Base-by-base conservation (phyloP, 2,329 filamentous ascomycete species). In the Arthrobotrys megalospora region DNA sequence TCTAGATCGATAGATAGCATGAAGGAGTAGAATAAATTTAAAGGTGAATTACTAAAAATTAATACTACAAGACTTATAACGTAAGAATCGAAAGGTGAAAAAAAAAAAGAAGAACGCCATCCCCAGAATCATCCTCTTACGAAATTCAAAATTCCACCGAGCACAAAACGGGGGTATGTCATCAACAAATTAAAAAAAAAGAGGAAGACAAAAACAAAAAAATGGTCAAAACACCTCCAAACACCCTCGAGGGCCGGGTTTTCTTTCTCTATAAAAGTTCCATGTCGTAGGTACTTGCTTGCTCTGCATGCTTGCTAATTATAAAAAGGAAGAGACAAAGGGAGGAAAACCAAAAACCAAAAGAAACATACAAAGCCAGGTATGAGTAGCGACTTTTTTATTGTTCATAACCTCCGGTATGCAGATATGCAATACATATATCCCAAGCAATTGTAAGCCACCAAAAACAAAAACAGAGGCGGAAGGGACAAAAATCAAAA, bases 261-360 rank as follows among this genome's bases (percentile, higher is more conserved):
- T 32, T 62, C 58, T 64, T 60, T 72, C 38, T 72, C 50, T 72
- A 63, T 48, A 71, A 52, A 43, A 53, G 21, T 32, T 58, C 34
- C 52, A 58, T 58, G 16, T 41, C 52, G 10, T 41, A 21, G 32
- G 32, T 21, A n/a, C 7, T 58, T 19, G 32, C 14, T 7, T 32
- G 21, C 28, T 45, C 19, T 63, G 58, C 34, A 32, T 28, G 38
- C 47, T 52, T 52, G 28, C 28, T 38, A 52, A 53, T 19, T 41
- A 43, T 11, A 50, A 50, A 50, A 24, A 50, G 19, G n/a, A n/a
- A n/a, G n/a, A n/a, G n/a, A n/a, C n/a, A n/a, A 52, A 66, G 14
- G 28, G 3, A 28, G n/a, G 5, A n/a, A 43, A 50, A 38, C 19
- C 10, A 7, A 36, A 52, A 12, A 34, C 7, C 3, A 10, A 43